Base-by-base conservation (phyloP, 441 rosid genomes). In the Arabidopsis lyrata region DNA sequence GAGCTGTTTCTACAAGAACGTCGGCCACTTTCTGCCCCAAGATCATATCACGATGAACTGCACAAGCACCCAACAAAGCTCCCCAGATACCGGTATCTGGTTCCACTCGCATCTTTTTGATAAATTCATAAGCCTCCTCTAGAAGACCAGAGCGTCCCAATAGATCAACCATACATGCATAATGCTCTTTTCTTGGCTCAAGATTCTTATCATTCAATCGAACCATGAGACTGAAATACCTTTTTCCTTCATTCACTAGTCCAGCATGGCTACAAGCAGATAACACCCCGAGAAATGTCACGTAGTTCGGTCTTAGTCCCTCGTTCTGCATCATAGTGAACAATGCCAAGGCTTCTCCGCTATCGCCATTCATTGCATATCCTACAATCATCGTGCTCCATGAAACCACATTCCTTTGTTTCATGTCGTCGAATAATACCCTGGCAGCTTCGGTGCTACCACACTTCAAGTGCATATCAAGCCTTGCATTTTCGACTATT, bases 311-410 rank as follows among this genome's bases (percentile, higher is more conserved):
- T 49, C 55, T 72, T 32, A 83, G 29, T 16, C 86, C 79, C 41
- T 77, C 66, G 0, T 61, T 72, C 68, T 68, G 81, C 86, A 82
- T 84, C 67, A 48, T 53, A 13, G 57, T 34, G 73, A 82, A 78
- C 50, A 82, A 54, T 11, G 74, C 63, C 71, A 82, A 78, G 18
- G 86, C 86, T 66, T 80, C 79, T 68, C 74, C 49, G 44, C 86
- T 81, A 9, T 82, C 60, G 42, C 86, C 87, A 69, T 82, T 82
- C 70, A 77, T 73, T 16, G 86, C 86, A 24, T 68, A 82, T 34
- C 87, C 87, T 49, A 74, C 80, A 49, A 84, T 74, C 83, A 84
- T 74, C 0, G 84, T 65, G 73, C 84, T 82, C 84, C 87, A 84
- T 1, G 84, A 70, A 77, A 84, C 63, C n/a, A 84, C 81, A 69